A percentile compares a stretch with the other conserved stretches of the same genome.
Conservation (phyloP, 805 yeast species). For the Yarrowia keelungensis region DNA sequence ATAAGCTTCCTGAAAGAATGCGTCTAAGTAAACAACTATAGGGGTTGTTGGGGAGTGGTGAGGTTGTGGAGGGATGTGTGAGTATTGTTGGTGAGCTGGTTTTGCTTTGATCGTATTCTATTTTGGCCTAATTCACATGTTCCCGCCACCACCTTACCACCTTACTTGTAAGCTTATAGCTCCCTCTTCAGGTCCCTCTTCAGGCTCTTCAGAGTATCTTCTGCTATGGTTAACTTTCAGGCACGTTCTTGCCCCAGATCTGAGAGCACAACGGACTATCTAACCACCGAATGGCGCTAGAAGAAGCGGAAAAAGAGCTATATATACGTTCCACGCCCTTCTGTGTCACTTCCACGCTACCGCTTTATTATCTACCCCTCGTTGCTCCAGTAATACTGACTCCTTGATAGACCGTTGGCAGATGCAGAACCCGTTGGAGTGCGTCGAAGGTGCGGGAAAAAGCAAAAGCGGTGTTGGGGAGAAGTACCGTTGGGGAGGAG, state of each 20-base stretch:
- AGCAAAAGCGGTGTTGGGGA: not conserved
- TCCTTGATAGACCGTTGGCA: not conserved
- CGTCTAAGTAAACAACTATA: not conserved
- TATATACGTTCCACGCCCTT: not conserved
- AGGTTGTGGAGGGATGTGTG: no score
- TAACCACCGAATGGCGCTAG: no score
- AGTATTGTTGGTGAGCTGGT: not conserved
- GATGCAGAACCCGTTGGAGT: constrained; percentile 3
- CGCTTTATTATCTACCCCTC: not conserved
- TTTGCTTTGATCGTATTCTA: no score
- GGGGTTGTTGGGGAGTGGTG: not conserved
- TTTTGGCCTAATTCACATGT: no score
- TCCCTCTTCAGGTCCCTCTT: not conserved
- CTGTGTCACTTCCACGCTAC: not conserved
- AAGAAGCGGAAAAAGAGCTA: no score
- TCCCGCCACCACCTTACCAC: no score
- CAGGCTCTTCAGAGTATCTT: no score
- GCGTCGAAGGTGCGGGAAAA: constrained; percentile 14
- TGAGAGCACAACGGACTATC: not conserved
- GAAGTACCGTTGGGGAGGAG: no score
- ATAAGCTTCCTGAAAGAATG: constrained; percentile 23
- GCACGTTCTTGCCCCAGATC: not conserved
- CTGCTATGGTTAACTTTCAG: not conserved
- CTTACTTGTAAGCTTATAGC: not conserved
- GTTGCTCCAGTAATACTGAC: not conserved